Base-by-base conservation (phyloP, 495 filamentous ascomycete species). In the Aspergillus affinis region DNA sequence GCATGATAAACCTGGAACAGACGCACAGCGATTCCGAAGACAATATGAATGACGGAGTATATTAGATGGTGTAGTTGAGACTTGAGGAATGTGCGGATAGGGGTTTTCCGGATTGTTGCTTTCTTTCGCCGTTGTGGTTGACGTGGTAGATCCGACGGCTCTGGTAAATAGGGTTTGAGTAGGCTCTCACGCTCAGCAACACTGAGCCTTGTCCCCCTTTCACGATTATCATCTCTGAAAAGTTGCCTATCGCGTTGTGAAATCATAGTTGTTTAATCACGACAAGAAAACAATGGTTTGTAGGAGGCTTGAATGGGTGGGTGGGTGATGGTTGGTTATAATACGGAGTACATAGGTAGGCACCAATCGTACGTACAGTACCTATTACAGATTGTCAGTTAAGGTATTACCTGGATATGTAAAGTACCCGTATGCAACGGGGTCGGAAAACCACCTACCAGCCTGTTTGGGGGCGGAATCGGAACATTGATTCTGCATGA, bases 11-110 rank as follows among this genome's bases (percentile, higher is more conserved):
- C 83, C 66, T 88, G 86, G 41, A 93, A 84, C 49, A 92, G 72
- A 32, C 91, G 90, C 51, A 96, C 84, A 67, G 94, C 92, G 64
- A 97, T 78, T 2, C 88, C 90, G 77, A 97, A 97, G 68, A 96
- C 67, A 51, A 86, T 77, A 65, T 97, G 91, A 54, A 95, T 84
- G 45, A 90, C 56, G 49, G 82, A 80, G 73, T 88, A 95, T 55
- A 90, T 72, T 18, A 93, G 65, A 19, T 84, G 66, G 72, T 96
- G 83, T 41, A 93, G 64, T 62, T 88, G 84, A 5, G 75, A 81
- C 57, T 77, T 83, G 41, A 95, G 60, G 64, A 93, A 90, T 20
- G 82, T 84, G 60, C 88, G 84, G 21, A 93, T 77, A 21, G 88
- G 78, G 19, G 68, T 80, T 60, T 71, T 75, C 63, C 63, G 72